These are phyloP conservation scores for Paecilomyces variotii DNA, from an alignment of 2,329 filamentous ascomycete species.

Conservation along the genomic window DNA sequence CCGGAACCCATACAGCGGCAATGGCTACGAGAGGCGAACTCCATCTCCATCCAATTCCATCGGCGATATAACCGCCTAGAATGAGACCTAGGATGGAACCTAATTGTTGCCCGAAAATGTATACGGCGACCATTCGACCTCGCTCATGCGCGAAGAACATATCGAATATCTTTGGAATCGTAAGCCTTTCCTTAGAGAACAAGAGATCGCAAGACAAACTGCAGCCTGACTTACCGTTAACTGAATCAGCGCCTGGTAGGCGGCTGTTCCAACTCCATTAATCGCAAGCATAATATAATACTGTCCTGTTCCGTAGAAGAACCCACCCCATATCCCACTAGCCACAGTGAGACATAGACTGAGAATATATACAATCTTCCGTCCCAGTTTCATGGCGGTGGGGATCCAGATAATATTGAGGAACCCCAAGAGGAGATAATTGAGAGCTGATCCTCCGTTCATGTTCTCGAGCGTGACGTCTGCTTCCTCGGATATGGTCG, in stretches of 20 bases:
- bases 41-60: conserved; percentile 31
- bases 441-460: conserved; percentile 34
- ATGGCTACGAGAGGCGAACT: conserved; percentile 14
- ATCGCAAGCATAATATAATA: conserved; percentile 23
- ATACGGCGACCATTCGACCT: conserved; percentile 28
- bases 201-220: too few relatives aligned
- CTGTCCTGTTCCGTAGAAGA: conserved; percentile 10
- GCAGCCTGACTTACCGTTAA: conserved; percentile 18
- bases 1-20: not conserved
- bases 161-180: conserved; percentile 22
- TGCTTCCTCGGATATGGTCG: conserved; percentile 31
- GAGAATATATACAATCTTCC: conserved; percentile 27
- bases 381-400: conserved; percentile 25
- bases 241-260: conserved; percentile 33
- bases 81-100: conserved; percentile 32
- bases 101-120: conserved; percentile 34
- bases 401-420: conserved; percentile 34
- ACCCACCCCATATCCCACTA: conserved; percentile 24
- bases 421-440: conserved; percentile 30
- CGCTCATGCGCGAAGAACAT: conserved; percentile 34
- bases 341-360: conserved; percentile 24
- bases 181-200: not conserved
- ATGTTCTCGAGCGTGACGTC: conserved; percentile 32
- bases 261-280: conserved; percentile 28
- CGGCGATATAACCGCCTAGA: conserved; percentile 25